These are phyloP conservation scores for Cutaneotrichosporon dermatis DNA, from an alignment of 1,284 basidiomycete genomes.

Conservation along the genomic window DNA sequence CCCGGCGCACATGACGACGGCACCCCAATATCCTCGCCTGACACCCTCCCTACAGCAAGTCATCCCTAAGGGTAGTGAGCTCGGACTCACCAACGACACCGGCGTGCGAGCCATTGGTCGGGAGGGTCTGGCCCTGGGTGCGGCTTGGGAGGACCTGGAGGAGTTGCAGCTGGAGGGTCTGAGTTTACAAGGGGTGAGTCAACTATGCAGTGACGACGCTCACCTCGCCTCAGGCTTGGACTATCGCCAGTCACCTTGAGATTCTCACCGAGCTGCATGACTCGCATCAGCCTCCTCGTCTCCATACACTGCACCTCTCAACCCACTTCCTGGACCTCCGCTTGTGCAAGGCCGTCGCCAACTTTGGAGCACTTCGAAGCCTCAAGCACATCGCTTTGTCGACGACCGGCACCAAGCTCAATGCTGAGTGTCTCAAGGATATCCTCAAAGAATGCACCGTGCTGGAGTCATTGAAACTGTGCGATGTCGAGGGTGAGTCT, in stretches of 20 bases:
- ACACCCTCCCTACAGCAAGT: conserved; percentile 10
- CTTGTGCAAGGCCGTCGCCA: conserved; percentile 20
- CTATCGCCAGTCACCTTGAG: conserved; percentile 21
- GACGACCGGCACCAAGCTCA: conserved; percentile 30
- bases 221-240: conserved; percentile 18
- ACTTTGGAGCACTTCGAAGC: conserved; percentile 21
- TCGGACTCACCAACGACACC: not conserved
- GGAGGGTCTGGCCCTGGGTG: conserved; percentile 19
- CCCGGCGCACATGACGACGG: not conserved
- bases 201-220: not conserved
- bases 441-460: conserved; percentile 22
- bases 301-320: conserved; percentile 21
- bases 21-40: conserved; percentile 10
- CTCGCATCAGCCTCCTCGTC: not conserved
- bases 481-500: conserved; percentile 25
- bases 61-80: conserved; percentile 2
- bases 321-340: conserved; percentile 30
- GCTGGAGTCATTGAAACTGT: conserved; percentile 22
- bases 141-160: conserved; percentile 28
- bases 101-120: conserved; percentile 12
- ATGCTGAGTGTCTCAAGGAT: conserved; percentile 22
- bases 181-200: conserved; percentile 22
- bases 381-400: conserved; percentile 24
- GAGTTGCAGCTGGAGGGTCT: conserved; percentile 14
- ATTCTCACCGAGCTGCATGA: conserved; percentile 13